Evolutionary conservation across 805 yeast species (phyloP).

Genomic region (Yarrowia hollandica): DNA sequence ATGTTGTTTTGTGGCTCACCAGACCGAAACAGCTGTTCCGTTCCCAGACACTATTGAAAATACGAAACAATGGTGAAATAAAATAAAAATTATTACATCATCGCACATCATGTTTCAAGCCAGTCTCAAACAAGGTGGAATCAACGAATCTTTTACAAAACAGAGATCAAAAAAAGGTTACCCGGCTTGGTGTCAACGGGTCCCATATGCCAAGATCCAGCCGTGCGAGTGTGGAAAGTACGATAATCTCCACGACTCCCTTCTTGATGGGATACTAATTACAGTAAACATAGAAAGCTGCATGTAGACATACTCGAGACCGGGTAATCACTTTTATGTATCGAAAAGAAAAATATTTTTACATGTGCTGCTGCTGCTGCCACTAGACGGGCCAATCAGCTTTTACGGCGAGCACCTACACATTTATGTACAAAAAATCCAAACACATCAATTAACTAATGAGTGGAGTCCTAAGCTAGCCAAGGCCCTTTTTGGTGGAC

Average conservation of each 20-base stretch:
- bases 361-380: background rate
- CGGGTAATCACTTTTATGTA: background rate
- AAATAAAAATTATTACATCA: too few relatives aligned
- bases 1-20: too few relatives aligned
- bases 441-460: slow-evolving; percentile 25
- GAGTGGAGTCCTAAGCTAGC: slow-evolving; percentile 26
- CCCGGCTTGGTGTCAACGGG: background rate
- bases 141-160: too few relatives aligned
- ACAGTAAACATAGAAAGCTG: background rate
- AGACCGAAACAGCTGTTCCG: too few relatives aligned
- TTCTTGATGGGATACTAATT: background rate
- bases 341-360: too few relatives aligned
- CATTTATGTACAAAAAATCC: background rate
- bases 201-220: background rate
- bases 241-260: background rate
- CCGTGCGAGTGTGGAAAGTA: background rate
- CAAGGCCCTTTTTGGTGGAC: background rate
- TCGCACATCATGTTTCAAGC: too few relatives aligned
- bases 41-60: too few relatives aligned
- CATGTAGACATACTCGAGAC: background rate
- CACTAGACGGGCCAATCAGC: background rate
- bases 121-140: too few relatives aligned
- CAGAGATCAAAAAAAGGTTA: too few relatives aligned
- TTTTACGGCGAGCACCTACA: background rate
- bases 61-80: too few relatives aligned